Evolutionary conservation across 108 stramenopile species (phyloP), one percentile per base, ranked within the genome.

Genomic region (Discostella stelligeroides): DNA sequence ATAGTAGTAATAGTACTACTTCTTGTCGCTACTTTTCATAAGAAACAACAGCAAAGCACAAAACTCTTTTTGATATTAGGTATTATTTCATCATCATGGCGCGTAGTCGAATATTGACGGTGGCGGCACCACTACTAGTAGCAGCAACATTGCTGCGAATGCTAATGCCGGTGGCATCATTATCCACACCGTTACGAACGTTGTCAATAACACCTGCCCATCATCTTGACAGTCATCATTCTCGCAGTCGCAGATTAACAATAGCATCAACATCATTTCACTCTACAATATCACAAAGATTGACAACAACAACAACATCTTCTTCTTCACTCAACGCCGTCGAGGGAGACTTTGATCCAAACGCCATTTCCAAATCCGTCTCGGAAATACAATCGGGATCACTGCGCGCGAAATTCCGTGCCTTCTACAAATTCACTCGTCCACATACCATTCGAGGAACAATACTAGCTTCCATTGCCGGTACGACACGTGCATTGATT

Each of bases 361-460:
- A 89, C 50, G 90, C 85, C 34, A 73, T 91, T 48, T 71, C 81
- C 21, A 64, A 71, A 24, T 85, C 81, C 25, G 67, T 80, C 20
- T 60, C 74, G 61, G 86, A 74, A 45, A 71, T 81, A 21, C 70
- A 85, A 72, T 80, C 84, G 1, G 90, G 87, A 24, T 91, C 90
- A 4, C 24, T 89, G 40, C 88, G 88, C 42, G 86, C 90, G n/a
- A 83, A 66, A 65, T 51, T 90, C 17, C 80, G 85, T 13, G 95
- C 95, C 13, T 70, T 98, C 40, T 97, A 98, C 88, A 96, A 94
- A 79, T 98, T 98, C 85, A 94, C 94, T 9, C 84, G 97, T 39
- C 97, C 97, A 7, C 97, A 98, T 78, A 98, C 97, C 28, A 98
- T 98, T 60, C 91, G 96, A 23, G 97, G 97, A 7, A 97, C 97